A percentile compares a stretch with the other conserved stretches of the same genome.
Evolutionary conservation across 2,329 filamentous ascomycete species (phyloP).

Genomic region (Alternaria sp.): DNA sequence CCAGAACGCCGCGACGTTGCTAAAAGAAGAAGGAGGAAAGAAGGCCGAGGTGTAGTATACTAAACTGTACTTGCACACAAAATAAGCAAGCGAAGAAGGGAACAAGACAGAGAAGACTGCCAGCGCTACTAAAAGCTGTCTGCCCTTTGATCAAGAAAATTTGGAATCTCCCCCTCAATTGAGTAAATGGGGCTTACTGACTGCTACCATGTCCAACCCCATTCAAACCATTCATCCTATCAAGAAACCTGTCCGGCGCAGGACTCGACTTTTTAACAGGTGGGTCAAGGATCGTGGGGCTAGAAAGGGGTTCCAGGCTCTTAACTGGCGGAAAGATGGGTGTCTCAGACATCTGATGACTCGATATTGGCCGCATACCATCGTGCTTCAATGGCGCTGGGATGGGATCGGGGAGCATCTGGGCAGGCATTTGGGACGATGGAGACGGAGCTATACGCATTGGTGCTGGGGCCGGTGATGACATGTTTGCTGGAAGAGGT

Average conservation of each 20-base stretch:
- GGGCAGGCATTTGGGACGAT: slow-evolving; percentile 40
- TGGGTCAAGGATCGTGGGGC: slow-evolving; percentile 67
- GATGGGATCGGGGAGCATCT: slow-evolving; percentile 47
- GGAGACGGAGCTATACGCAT: slow-evolving; percentile 42
- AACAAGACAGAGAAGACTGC: background rate
- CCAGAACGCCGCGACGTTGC: background rate
- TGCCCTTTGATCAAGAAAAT: background rate
- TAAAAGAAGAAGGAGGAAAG: background rate
- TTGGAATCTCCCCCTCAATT: background rate
- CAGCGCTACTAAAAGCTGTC: background rate
- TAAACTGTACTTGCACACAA: background rate
- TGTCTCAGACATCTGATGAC: slow-evolving; percentile 45
- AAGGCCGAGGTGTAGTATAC: background rate
- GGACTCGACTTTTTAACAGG: slow-evolving; percentile 62
- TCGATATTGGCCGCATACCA: slow-evolving; percentile 43
- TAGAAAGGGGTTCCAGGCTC: slow-evolving; percentile 66
- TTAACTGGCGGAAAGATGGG: slow-evolving; percentile 67
- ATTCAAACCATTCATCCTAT: background rate
- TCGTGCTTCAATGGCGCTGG: slow-evolving; percentile 60
- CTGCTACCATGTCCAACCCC: background rate
- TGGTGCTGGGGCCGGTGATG: slow-evolving; percentile 40
- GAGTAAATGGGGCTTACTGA: background rate
- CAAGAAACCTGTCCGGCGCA: slow-evolving; percentile 15
- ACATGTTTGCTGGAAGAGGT: slow-evolving; percentile 45
- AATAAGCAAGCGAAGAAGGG: background rate